A percentile compares a stretch with the other conserved stretches of the same genome.
These are phyloP conservation scores for Millerago galiae DNA, from an alignment of 805 yeast species.

Conservation along the genomic window DNA sequence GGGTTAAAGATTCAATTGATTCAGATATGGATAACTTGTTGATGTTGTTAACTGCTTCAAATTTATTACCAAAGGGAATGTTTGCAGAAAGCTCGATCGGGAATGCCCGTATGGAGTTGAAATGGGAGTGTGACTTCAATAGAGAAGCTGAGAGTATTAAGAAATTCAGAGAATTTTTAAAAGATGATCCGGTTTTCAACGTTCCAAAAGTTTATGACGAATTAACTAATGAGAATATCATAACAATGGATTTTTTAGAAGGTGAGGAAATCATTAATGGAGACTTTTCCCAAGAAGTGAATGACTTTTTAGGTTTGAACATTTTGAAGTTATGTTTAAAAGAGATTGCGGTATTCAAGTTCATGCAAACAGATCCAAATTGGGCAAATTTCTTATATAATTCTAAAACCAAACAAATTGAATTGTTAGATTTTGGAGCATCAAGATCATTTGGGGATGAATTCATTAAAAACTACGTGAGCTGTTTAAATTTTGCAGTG, in stretches of 20 bases:
- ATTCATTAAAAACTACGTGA: conserved; percentile 65
- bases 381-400: conserved; percentile 97
- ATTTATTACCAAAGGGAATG: conserved; percentile 83
- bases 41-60: conserved; percentile 77
- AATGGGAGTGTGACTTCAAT: conserved; percentile 96
- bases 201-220: conserved; percentile 81
- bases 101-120: conserved; percentile 86
- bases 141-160: conserved; percentile 80
- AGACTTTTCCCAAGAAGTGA: conserved; percentile 64
- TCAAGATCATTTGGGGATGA: conserved; percentile 68
- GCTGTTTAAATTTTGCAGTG: conserved; percentile 70
- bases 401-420: conserved; percentile 60
- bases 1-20: conserved; percentile 89
- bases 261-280: conserved; percentile 82
- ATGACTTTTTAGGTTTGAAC: conserved; percentile 75
- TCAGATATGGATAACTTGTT: conserved; percentile 85
- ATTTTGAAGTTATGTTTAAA: conserved; percentile 81
- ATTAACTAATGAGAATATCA: conserved; percentile 71
- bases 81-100: conserved; percentile 88
- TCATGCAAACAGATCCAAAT: conserved; percentile 98
- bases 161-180: conserved; percentile 56
- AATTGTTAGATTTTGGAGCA: conserved; percentile 93
- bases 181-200: conserved; percentile 53
- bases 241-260: conserved; percentile 84
- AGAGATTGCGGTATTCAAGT: conserved; percentile 78